Percentiles rank a stretch among this genome's conserved stretches.
Evolutionary conservation across 306 rosid species (phyloP).

Genomic region (Arachis stenosperma): DNA sequence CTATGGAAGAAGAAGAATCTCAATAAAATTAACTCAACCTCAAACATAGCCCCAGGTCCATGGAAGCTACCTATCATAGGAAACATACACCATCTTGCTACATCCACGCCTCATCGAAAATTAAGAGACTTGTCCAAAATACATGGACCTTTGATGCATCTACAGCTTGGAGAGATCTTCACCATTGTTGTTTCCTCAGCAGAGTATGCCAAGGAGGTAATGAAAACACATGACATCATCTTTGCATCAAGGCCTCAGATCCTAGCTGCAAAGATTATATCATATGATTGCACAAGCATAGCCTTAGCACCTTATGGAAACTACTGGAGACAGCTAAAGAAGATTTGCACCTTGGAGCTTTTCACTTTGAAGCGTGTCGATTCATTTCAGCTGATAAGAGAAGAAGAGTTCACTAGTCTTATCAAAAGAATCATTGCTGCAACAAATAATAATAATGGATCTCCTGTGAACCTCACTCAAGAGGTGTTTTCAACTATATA

Average conservation of each 20-base stretch:
- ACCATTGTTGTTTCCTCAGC: constrained; percentile 51
- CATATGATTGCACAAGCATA: constrained; percentile 19
- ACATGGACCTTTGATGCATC: constrained; percentile 39
- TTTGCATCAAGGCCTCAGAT: constrained; percentile 45
- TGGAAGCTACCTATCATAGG: constrained; percentile 43
- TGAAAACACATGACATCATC: constrained; percentile 40
- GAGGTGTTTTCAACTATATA: neutral
- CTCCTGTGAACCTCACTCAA: constrained; percentile 39
- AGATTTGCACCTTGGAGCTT: constrained; percentile 42
- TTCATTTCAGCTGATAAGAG: constrained; percentile 40
- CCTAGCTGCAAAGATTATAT: neutral
- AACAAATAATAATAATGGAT: neutral
- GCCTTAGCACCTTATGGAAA: constrained; percentile 39
- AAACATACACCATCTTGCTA: constrained; percentile 11
- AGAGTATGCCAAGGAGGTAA: constrained; percentile 31
- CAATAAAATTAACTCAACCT: neutral
- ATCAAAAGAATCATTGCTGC: constrained; percentile 20
- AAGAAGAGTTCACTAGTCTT: constrained; percentile 36
- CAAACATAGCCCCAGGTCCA: constrained; percentile 33
- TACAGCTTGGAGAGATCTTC: constrained; percentile 33
- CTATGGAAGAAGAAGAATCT: neutral
- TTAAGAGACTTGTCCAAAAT: constrained; percentile 41
- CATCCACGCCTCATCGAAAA: constrained; percentile 30
- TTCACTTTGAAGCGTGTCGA: constrained; percentile 31
- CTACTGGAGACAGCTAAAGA: constrained; percentile 39